phyloP scores from a whole-genome alignment of 495 filamentous ascomycete species.

The Ramalina peruviana region DNA sequence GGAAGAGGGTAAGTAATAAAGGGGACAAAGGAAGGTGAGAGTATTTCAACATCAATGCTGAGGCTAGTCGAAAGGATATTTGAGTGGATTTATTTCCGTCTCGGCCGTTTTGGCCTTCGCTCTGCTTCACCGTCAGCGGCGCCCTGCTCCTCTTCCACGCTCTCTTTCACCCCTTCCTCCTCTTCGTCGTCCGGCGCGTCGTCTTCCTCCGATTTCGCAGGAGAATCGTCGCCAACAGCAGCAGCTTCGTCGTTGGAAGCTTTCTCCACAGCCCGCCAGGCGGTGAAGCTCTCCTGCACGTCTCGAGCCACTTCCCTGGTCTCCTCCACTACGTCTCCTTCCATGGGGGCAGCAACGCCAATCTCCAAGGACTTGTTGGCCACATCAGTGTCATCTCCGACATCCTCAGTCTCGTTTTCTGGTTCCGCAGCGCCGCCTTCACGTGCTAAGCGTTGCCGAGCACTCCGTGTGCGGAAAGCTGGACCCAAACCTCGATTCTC shows the following conservation, averaged over 20 bases:
- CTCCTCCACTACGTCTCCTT: slow-evolving; percentile 60
- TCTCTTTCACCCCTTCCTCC: slow-evolving; percentile 15
- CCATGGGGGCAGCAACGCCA: slow-evolving; percentile 14
- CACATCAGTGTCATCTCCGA: slow-evolving; percentile 32
- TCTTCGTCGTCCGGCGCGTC: slow-evolving; percentile 15
- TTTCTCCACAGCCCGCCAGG: slow-evolving; percentile 46
- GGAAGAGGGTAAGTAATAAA: not conserved
- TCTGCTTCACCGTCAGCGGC: not conserved
- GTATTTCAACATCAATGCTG: too few relatives aligned
- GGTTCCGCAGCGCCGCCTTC: slow-evolving; percentile 11
- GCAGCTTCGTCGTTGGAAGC: slow-evolving; percentile 13
- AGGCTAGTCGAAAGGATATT: too few relatives aligned
- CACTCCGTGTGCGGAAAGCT: slow-evolving; percentile 30
- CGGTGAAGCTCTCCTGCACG: slow-evolving; percentile 46
- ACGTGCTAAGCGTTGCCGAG: slow-evolving; percentile 13
- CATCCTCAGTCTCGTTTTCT: slow-evolving; percentile 18
- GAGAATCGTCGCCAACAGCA: slow-evolving; percentile 9
- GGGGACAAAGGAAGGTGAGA: too few relatives aligned
- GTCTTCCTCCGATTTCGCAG: slow-evolving; percentile 19
- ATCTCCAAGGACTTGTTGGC: slow-evolving; percentile 18
- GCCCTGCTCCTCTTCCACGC: slow-evolving; percentile 9
- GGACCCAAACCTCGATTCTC: slow-evolving; percentile 49
- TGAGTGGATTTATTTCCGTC: too few relatives aligned
- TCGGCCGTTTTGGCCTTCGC: too few relatives aligned
- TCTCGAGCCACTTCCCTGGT: slow-evolving; percentile 70